Percentiles rank a stretch among this genome's conserved stretches.
Conservation (phyloP, 2,329 filamentous ascomycete species). For the Claviceps spartinae region DNA sequence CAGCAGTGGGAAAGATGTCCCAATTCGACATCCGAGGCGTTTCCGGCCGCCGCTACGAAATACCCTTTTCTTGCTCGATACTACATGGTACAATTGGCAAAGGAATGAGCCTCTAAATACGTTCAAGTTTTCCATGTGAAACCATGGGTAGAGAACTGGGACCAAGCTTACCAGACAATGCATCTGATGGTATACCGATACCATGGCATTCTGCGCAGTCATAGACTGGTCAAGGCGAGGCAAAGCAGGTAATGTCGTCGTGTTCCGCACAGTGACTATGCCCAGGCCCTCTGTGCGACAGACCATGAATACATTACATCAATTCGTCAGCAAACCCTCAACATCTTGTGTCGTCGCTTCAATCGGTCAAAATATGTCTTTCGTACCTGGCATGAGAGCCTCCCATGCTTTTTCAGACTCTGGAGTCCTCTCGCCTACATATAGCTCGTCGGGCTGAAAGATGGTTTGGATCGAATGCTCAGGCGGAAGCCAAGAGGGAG, state of each 20-base stretch:
- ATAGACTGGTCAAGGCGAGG: neutral
- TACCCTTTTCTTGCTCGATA: neutral
- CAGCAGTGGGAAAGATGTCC: constrained; percentile 1
- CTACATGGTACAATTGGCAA: neutral
- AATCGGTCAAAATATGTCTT: neutral
- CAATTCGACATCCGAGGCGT: neutral
- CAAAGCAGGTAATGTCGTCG: neutral
- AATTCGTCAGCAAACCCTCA: neutral
- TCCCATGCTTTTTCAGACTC: neutral
- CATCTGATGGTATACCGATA: constrained; percentile 1
- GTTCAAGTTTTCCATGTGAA: too few species aligned
- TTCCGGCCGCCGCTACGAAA: neutral
- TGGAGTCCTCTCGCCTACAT: neutral
- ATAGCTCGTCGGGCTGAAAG: neutral
- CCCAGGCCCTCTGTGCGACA: neutral
- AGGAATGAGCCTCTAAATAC: neutral
- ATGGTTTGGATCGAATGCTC: neutral
- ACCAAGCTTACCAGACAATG: constrained; percentile 1
- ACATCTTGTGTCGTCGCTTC: too few species aligned
- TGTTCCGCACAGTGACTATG: neutral
- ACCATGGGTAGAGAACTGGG: too few species aligned
- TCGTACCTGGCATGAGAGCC: constrained; percentile 1
- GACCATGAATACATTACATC: too few species aligned
- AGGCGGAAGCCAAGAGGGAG: neutral
- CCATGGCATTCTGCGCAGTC: neutral